Base-by-base conservation (phyloP, 495 filamentous ascomycete genomes). In the Aspergillus ostianus region DNA sequence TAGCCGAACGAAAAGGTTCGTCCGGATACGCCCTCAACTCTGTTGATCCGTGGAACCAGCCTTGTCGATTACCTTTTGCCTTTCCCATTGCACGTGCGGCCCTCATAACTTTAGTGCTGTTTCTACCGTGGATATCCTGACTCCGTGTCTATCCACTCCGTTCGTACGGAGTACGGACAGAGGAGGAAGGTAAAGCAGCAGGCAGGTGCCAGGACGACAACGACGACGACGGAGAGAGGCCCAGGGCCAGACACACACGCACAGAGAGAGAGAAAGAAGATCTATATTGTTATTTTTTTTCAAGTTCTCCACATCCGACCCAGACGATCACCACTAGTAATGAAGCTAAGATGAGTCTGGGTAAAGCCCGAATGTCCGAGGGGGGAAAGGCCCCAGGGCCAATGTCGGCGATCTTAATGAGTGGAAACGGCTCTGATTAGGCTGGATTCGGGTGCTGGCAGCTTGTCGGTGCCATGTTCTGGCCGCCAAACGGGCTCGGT, bases 391-490 rank as follows among this genome's bases (percentile, higher is more conserved):
- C 8, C 13, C 13, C 36, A 12, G 36, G 1, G 36, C 13, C 36
- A 41, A 12, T 19, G 36, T 49, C 44, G 41, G 29, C 36, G 21
- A 41, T 41, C 36, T 13, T 19, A 47, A 45, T 51, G 41, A 55
- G 46, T 51, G 50, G 58, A 23, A 47, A 47, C 29, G 49, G 47
- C 13, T 41, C 20, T 47, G 23, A 44, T 53, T 20, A 49, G 29
- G 44, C 50, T 29, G 36, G 58, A 26, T 4, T 55, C 58, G 51
- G 58, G 27, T 60, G 51, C 58, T 46, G 20, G 44, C 58, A 60
- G 51, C 17, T 52, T 13, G 36, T 12, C 9, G 12, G 6, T 13
- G 36, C 57, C 41, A 53, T 59, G 51, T 53, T 53, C 48, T 30
- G 51, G 19, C 47, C 47, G 27, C 51, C 51, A 41, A 55, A 60